Percentiles rank a stretch among this genome's conserved stretches.
phyloP scores from a whole-genome alignment of 2,329 filamentous ascomycete species.

The Chaetomium sp. region DNA sequence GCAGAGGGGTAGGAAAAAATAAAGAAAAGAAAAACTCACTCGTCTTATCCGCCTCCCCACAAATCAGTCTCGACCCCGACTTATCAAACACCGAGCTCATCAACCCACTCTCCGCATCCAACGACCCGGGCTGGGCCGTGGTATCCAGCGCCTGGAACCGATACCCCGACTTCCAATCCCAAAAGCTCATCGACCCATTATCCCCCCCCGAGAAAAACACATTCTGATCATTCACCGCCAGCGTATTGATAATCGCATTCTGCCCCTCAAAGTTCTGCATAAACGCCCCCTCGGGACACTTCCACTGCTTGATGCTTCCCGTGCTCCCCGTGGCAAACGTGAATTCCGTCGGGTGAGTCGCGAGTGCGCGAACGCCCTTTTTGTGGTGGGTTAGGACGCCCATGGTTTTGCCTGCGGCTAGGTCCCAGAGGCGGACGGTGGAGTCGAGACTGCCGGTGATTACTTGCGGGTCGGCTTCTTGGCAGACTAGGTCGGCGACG shows the following conservation, averaged over 20 bases:
- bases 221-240: conserved; percentile 90
- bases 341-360: conserved; percentile 84
- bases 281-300: conserved; percentile 93
- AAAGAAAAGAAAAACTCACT: conserved; percentile 42
- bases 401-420: conserved; percentile 94
- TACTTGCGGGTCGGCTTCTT: conserved; percentile 94
- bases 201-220: conserved; percentile 92
- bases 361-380: conserved; percentile 82
- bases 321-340: conserved; percentile 93
- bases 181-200: conserved; percentile 94
- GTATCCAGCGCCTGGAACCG: conserved; percentile 86
- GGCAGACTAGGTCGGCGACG: conserved; percentile 81
- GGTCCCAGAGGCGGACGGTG: conserved; percentile 88
- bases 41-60: conserved; percentile 94
- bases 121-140: conserved; percentile 84
- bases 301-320: conserved; percentile 97
- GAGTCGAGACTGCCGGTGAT: conserved; percentile 90
- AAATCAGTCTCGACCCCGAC: conserved; percentile 83
- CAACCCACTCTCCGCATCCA: conserved; percentile 90
- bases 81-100: conserved; percentile 91
- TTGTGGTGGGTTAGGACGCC: conserved; percentile 97
- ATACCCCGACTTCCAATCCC: conserved; percentile 97
- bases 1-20: not conserved
- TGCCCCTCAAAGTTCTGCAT: conserved; percentile 99
- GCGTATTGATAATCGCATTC: conserved; percentile 90